Base-by-base conservation (phyloP, 495 filamentous ascomycete genomes). In the Parachaetomium inaequale region DNA sequence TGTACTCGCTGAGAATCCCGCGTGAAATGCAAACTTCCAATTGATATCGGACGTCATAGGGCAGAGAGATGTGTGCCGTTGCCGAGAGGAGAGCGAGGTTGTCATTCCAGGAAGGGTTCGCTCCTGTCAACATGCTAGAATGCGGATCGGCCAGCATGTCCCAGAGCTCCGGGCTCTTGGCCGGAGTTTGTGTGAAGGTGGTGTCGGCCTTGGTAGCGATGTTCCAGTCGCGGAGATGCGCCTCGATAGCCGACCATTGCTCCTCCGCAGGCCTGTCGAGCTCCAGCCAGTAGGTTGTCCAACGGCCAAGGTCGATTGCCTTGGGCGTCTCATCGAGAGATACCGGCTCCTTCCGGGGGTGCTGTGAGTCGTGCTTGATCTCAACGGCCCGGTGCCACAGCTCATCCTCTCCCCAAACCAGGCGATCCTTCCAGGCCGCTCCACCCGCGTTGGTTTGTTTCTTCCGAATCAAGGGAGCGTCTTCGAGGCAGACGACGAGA, bases 1-100 rank as follows among this genome's bases (percentile, higher is more conserved):
- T 89, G 69, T 87, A 83, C 72, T 96, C 92, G 55, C 87, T 88
- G n/a, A 98, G 75, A n/a, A 82, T 76, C 0, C 86, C 85, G 23
- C 89, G 82, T 0, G 92, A 96, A 10, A 98, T 80, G 70, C 93
- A 97, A 0, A 91, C 93, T 72, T 98, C 93, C 0, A 98, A 82
- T 72, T 96, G 93, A 68, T 98, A 98, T 10, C 90, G 85, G 2
- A 93, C 84, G 1, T 84, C 70, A 51, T 92, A 97, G 0, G 85
- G 77, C 4, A 98, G 78, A 25, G 76, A 74, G 0, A 73, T 68
- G 4, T 78, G 64, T 29, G 82, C 63, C 2, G 63, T 14, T 67
- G 47, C 23, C 61, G 53, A 72, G 62, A 67, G 80, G 55, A 62
- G 76, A 61, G 56, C 76, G 23, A 68, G 65, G 50, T 69, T 78